Base-by-base conservation (phyloP, 2,329 filamentous ascomycete species). In the Pyrenochaeta sp. region DNA sequence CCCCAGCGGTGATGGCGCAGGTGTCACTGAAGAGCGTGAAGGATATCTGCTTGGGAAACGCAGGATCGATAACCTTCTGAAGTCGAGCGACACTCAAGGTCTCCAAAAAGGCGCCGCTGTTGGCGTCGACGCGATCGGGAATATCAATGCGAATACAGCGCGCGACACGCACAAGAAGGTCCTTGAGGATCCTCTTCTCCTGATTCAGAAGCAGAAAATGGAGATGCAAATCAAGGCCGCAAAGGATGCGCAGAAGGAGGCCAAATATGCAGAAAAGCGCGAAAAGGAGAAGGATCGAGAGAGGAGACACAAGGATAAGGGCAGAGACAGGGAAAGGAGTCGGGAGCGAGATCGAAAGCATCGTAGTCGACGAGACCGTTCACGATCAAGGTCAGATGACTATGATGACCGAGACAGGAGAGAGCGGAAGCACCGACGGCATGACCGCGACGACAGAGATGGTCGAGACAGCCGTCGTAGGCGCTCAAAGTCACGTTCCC, bases 1-100 rank as follows among this genome's bases (percentile, higher is more conserved):
- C 1, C 92, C 95, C 7, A 90, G 89, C 44, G 84, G 82, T 51
- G 91, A 91, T 31, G 88, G 90, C 69, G 86, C 85, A 20, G 78
- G 75, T 17, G 77, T 79, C 4, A 87, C 78, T 0, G 94, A 97
- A 75, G 95, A 98, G 77, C 92, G 91, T 79, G 95, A 99, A 72
- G 92, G 90, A 3, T 99, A 96, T 73, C 78, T 99, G 1, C 82
- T 99, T 12, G 95, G 95, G 46, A 98, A 97, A 81, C 85, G 95
- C 53, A 85, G 93, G 53, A 94, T 99, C 73, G 94, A 98, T 79
- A 87, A 88, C 11, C 82, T 99, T 49, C 86, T 92, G 37, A 91
- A 95, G 73, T 65, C 57, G 15, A 91, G 90, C 43, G 89, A 89
- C 33, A 90, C 95, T 73, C 90, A 90, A 60, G 56, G 56, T 18